phyloP scores from a whole-genome alignment of 164 flowering plant species.

The Umbilicus rupestris region DNA sequence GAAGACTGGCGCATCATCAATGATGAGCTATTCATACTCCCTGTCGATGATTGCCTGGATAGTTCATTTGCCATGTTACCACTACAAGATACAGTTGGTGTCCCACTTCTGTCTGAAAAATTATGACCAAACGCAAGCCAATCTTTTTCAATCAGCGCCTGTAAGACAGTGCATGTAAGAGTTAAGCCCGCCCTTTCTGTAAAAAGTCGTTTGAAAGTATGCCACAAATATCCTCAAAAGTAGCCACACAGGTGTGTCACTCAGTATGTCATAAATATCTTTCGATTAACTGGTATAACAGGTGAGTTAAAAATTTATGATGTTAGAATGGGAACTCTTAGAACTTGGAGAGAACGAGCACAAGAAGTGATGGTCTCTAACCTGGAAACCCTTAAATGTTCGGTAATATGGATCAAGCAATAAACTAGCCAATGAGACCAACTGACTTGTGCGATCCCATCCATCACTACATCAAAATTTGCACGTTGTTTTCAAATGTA shows the following conservation, averaged over 20 bases:
- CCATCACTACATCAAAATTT: slow-evolving; percentile 59
- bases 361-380: slow-evolving; percentile 10
- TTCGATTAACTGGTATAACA: too few species aligned
- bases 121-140: slow-evolving; percentile 99
- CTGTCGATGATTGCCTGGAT: slow-evolving; percentile 52
- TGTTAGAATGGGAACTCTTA: neutral
- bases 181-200: too few species aligned
- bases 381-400: slow-evolving; percentile 93
- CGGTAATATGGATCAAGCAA: slow-evolving; percentile 96
- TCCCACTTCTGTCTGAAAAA: slow-evolving; percentile 77
- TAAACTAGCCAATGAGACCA: slow-evolving; percentile 86
- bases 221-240: too few species aligned
- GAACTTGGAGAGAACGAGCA: neutral
- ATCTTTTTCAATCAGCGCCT: slow-evolving; percentile 97
- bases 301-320: neutral
- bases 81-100: slow-evolving; percentile 52
- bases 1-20: slow-evolving; percentile 68
- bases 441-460: slow-evolving; percentile 95
- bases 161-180: slow-evolving; percentile 13
- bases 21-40: slow-evolving; percentile 39
- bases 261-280: too few species aligned
- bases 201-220: too few species aligned
- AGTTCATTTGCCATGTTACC: slow-evolving; percentile 40
- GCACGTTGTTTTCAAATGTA: neutral
- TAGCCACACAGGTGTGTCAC: too few species aligned